Base-by-base conservation (phyloP, 768 basidiomycete genomes). In the Rhizopogon salebrosus region DNA sequence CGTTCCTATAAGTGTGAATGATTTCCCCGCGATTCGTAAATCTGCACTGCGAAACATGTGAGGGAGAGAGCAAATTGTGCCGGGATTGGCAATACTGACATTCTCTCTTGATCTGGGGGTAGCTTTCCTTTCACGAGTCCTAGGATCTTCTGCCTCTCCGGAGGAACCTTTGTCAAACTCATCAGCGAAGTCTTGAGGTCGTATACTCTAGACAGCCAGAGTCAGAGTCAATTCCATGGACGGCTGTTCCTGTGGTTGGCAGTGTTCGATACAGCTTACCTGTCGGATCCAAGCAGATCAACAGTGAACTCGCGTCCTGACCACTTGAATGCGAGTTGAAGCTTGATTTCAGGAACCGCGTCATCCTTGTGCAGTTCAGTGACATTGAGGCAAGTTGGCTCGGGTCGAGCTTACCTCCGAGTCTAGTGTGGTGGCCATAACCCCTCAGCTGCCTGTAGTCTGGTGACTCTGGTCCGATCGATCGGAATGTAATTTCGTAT, bases 1-100 rank as follows among this genome's bases (percentile, higher is more conserved):
- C 6, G 92, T 94, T 10, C 93, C 93, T 18, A 94, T 72, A 10
- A 93, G 74, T n/a, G 83, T 87, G 63, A 94, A 94, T 62, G 86
- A 90, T 74, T 84, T 85, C 42, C 84, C 81, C 0, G 70, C 56
- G 5, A 90, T 72, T 38, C 78, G 75, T 31, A 89, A 72, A 58
- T 87, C 84, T 20, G 76, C 73, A 38, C 84, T 87, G 54, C 45
- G 41, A 9, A 39, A 18, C 49, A 35, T 22, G 35, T 43, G 46
- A 54, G 45, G 50, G 46, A 38, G 53, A 31, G 53, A 56, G 51
- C 43, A 39, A 38, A 13, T 42, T 36, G 20, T 16, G 50, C 35
- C 40, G 3, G 31, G 34, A 22, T 40, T 16, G 20, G 23, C 52
- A 34, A 46, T 45, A 62, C 72, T 48, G 61, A 71, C 84, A 92